A percentile compares a stretch with the other conserved stretches of the same genome.
These are phyloP conservation scores for Fonsecaea pedrosoi DNA, from an alignment of 2,329 filamentous ascomycete genomes.

Conservation along the genomic window DNA sequence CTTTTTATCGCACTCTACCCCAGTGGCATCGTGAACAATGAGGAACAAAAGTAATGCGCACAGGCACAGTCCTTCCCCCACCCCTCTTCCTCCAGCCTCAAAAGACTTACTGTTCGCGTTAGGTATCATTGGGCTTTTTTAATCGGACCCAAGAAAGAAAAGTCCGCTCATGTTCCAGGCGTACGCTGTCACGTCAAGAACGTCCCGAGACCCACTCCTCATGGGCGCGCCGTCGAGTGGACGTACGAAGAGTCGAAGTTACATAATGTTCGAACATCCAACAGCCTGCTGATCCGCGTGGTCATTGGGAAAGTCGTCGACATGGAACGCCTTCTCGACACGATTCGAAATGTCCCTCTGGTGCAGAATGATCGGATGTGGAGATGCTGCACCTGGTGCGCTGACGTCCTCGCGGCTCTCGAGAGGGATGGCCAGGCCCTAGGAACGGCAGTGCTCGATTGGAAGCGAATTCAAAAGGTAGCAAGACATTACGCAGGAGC, in stretches of 20 bases:
- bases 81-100: background rate
- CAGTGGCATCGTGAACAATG: background rate
- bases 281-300: slow-evolving; percentile 48
- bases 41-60: background rate
- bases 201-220: background rate
- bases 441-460: slow-evolving; percentile 49
- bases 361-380: slow-evolving; percentile 47
- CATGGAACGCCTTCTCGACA: slow-evolving; percentile 43
- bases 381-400: slow-evolving; percentile 53
- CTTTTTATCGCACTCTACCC: background rate
- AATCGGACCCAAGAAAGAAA: background rate
- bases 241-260: slow-evolving; percentile 25
- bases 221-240: slow-evolving; percentile 11
- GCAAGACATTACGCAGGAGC: slow-evolving; percentile 47
- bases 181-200: slow-evolving; percentile 29
- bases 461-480: slow-evolving; percentile 46
- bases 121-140: background rate
- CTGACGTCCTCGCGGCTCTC: slow-evolving; percentile 46
- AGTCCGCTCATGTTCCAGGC: slow-evolving; percentile 8
- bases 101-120: background rate
- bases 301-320: slow-evolving; percentile 51
- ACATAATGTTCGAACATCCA: slow-evolving; percentile 31
- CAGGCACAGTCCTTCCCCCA: background rate
- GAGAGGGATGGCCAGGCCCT: slow-evolving; percentile 47
- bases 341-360: slow-evolving; percentile 46